A percentile compares a stretch with the other conserved stretches of the same genome.
phyloP scores from a whole-genome alignment of 2,329 filamentous ascomycete species.

The Lasiodiplodia hormozganensis region DNA sequence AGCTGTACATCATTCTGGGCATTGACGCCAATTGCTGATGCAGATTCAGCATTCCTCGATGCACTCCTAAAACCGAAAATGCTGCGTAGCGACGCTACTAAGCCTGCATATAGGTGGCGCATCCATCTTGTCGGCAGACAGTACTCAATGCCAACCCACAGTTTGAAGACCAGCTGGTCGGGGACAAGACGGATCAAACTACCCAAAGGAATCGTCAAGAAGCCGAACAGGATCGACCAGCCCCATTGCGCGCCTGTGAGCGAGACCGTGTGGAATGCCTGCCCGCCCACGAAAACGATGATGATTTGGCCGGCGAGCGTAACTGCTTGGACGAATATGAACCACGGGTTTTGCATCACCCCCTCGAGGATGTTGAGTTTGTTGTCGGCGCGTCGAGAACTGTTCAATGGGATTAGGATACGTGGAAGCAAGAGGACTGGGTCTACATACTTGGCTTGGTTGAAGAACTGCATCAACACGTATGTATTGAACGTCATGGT shows the following conservation, averaged over 20 bases:
- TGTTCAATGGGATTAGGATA: no score
- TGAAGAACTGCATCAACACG: constrained; percentile 99
- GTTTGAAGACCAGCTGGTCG: constrained; percentile 64
- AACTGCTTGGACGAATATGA: constrained; percentile 80
- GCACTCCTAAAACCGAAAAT: no score
- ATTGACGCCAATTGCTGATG: no score
- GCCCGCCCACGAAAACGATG: constrained; percentile 86
- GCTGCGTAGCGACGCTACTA: no score
- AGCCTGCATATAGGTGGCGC: no score
- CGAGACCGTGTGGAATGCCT: constrained; percentile 75
- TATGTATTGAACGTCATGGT: constrained; percentile 97
- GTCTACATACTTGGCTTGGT: constrained; percentile 75
- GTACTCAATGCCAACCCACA: no score
- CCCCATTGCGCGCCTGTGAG: constrained; percentile 83
- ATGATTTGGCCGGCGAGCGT: constrained; percentile 91
- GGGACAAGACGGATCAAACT: constrained; percentile 83
- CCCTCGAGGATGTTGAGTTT: constrained; percentile 95
- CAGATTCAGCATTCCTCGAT: no score
- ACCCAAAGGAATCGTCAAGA: constrained; percentile 85
- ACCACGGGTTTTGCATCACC: constrained; percentile 84
- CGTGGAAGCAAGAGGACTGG: no score
- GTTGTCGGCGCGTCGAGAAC: constrained; percentile 85
- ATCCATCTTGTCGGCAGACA: no score
- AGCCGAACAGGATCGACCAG: constrained; percentile 81
- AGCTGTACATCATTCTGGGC: no score